Base-by-base conservation (phyloP, 176 grass and related monocot species). In the Microstegium vimineum region DNA sequence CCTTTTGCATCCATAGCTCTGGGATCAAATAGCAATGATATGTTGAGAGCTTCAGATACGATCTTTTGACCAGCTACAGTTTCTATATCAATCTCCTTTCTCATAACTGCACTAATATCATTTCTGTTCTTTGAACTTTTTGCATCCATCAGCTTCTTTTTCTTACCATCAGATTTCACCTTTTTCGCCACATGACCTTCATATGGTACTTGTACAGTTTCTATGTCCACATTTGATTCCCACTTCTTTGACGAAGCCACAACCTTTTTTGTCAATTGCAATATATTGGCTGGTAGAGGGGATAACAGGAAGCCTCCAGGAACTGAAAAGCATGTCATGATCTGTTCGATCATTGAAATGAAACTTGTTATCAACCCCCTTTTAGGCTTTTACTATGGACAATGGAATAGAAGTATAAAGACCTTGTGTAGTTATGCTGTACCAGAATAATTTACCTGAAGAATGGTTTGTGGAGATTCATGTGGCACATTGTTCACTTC, bases 391-490 rank as follows among this genome's bases (percentile, higher is more conserved):
- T 63, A 85, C 17, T 51, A 33, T 71, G 33, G 14, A 65, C 36
- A 77, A 88, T 54, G 37, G 61, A 61, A 75, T 25, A 56, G 31
- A 78, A 77, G 63, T 67, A 76, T 47, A 69, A 40, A 81, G 25
- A 70, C 60, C 35, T 52, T 76, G 82, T 54, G 73, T 20, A 34
- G 70, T 62, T 76, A 79, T 64, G 73, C 7, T 33, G 56, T 31
- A 64, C 60, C 59, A 66, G 66, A 59, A 41, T 60, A 74, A 27
- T 79, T 83, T 91, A 99, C 96, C 96, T 99, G 81, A 73, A 99
- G 82, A 87, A 99, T 99, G 80, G 83, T 88, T 43, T 54, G 83
- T 18, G 96, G 96, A 77, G 95, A 98, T 95, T 93, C 95, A 74
- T 69, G 47, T 60, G 83, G 79, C 41, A 85, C 7, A 59, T 84